A percentile compares a stretch with the other conserved stretches of the same genome.
phyloP scores from a whole-genome alignment of 2,329 filamentous ascomycete species.

The Thelonectria discophora region DNA sequence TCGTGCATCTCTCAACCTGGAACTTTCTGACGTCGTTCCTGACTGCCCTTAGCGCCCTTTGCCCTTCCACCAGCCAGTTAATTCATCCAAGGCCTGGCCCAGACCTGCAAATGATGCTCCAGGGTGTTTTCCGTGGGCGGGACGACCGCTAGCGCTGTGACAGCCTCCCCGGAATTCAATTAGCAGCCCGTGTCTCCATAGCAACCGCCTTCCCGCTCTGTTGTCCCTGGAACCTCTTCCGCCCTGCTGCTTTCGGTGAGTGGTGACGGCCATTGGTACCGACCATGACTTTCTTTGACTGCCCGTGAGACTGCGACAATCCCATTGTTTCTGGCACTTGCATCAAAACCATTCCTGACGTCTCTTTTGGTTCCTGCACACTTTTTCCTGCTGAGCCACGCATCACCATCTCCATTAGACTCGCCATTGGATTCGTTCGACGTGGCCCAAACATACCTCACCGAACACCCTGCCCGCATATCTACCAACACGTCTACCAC shows the following conservation, averaged over 20 bases:
- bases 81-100: too few relatives aligned
- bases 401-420: background rate
- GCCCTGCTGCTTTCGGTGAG: conserved; percentile 1
- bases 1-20: background rate
- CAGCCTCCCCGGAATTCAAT: conserved; percentile 11
- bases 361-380: conserved; percentile 7
- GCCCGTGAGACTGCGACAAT: conserved; percentile 11
- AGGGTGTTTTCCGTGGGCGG: conserved; percentile 21
- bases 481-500: background rate
- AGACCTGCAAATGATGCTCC: conserved; percentile 2
- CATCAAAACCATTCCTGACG: background rate
- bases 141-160: conserved; percentile 25
- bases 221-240: conserved; percentile 18
- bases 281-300: conserved; percentile 7
- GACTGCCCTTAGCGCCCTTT: conserved; percentile 17
- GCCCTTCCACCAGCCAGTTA: background rate
- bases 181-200: conserved; percentile 20
- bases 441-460: conserved; percentile 3
- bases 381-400: background rate
- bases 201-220: conserved; percentile 36
- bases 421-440: background rate
- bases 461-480: background rate
- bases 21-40: conserved; percentile 24
- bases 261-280: background rate
- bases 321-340: conserved; percentile 10